phyloP scores from a whole-genome alignment of 306 rosid genomes.

The Malus sylvestris region DNA sequence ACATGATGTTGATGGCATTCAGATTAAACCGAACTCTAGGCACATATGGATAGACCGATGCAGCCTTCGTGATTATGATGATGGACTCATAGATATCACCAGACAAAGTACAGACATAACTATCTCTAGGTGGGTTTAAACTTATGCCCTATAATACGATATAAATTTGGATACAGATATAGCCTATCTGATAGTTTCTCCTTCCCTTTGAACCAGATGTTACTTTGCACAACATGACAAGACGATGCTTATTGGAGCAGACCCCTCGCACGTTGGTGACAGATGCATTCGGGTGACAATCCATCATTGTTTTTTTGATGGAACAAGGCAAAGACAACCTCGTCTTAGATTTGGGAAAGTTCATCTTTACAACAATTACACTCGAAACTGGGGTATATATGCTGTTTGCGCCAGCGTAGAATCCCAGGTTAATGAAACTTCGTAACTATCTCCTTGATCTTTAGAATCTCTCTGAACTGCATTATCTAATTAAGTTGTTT shows the following conservation, averaged over 20 bases:
- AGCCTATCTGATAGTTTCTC: background rate
- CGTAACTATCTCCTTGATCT: background rate
- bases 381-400: conserved; percentile 31
- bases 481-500: conserved; percentile 1
- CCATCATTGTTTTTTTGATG: conserved; percentile 34
- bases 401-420: conserved; percentile 37
- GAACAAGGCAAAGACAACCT: conserved; percentile 37
- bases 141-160: background rate
- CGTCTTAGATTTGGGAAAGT: conserved; percentile 39
- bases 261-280: conserved; percentile 29
- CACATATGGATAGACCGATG: conserved; percentile 39
- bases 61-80: conserved; percentile 34
- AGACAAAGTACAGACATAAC: conserved; percentile 34
- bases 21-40: conserved; percentile 31
- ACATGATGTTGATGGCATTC: conserved; percentile 36
- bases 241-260: conserved; percentile 39
- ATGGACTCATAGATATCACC: conserved; percentile 35
- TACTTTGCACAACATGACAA: conserved; percentile 32
- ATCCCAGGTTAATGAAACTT: conserved; percentile 21
- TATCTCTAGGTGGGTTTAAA: conserved; percentile 23
- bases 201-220: conserved; percentile 19
- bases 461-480: background rate
- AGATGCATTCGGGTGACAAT: conserved; percentile 36
- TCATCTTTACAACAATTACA: conserved; percentile 33
- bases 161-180: background rate